Conservation (phyloP, 2,329 filamentous ascomycete species). For the Xylaria sp. region DNA sequence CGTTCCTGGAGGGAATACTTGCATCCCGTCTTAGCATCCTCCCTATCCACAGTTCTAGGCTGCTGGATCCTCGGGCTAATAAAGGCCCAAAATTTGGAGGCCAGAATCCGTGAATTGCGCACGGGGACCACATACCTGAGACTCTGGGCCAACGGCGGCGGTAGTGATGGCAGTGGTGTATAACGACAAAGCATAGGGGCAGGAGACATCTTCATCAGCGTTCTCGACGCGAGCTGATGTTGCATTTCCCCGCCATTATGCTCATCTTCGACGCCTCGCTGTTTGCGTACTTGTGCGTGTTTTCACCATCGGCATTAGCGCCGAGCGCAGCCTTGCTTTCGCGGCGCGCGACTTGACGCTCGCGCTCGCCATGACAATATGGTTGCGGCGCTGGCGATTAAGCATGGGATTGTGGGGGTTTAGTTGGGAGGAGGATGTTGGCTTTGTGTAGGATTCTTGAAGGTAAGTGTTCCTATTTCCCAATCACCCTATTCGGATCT, state of each 20-base stretch:
- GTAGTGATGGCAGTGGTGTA: conserved; percentile 34
- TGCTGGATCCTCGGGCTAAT: conserved; percentile 65
- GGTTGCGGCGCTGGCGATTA: conserved; percentile 66
- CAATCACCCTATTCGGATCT: not conserved
- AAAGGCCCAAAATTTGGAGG: conserved; percentile 54
- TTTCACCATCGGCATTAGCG: conserved; percentile 64
- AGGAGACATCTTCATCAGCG: conserved; percentile 65
- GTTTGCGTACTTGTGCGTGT: conserved; percentile 67
- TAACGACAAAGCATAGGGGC: conserved; percentile 59
- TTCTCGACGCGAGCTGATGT: conserved; percentile 64
- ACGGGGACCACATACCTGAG: conserved; percentile 64
- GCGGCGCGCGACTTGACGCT: conserved; percentile 67
- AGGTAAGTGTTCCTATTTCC: conserved; percentile 48
- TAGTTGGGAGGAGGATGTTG: conserved; percentile 64
- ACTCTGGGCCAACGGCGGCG: conserved; percentile 60
- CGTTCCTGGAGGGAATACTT: conserved; percentile 65
- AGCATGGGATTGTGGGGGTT: conserved; percentile 69
- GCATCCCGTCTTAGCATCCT: conserved; percentile 68
- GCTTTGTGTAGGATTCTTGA: conserved; percentile 63
- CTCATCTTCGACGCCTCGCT: conserved; percentile 63
- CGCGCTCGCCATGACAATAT: conserved; percentile 69
- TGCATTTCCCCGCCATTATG: conserved; percentile 65
- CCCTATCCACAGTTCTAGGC: conserved; percentile 62
- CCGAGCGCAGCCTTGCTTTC: conserved; percentile 64
- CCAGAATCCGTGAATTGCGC: conserved; percentile 60